These are phyloP conservation scores for Symbiotaphrina buchneri DNA, from an alignment of 495 filamentous ascomycete species.

Conservation along the genomic window DNA sequence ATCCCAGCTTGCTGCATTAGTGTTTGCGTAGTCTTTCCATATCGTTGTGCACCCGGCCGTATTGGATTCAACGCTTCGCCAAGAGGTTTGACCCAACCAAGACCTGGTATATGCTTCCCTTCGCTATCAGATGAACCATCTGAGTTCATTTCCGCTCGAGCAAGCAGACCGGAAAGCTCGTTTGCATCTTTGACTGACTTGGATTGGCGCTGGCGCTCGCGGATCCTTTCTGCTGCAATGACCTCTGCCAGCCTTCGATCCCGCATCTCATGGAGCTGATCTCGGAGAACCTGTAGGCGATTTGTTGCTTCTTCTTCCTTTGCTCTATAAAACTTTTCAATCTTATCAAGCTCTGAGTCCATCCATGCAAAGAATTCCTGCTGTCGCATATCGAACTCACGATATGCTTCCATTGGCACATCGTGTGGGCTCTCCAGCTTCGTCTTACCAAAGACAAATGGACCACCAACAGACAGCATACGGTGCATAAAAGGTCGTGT, in stretches of 20 bases:
- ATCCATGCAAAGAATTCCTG: conserved; percentile 63
- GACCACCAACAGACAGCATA: conserved; percentile 16
- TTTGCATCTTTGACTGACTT: conserved; percentile 1
- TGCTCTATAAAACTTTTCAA: conserved; percentile 61
- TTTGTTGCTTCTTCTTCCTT: conserved; percentile 63
- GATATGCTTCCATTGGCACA: conserved; percentile 19
- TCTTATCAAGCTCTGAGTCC: conserved; percentile 60
- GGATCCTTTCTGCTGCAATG: conserved; percentile 14
- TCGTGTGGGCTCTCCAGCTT: too few species aligned
- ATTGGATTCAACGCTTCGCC: conserved; percentile 12
- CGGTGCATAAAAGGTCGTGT: conserved; percentile 13
- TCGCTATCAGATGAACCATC: neutral
- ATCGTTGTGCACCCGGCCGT: too few species aligned
- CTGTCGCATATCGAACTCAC: conserved; percentile 29
- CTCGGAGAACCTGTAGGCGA: conserved; percentile 42
- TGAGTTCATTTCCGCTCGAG: neutral
- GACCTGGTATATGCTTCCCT: neutral
- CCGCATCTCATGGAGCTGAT: conserved; percentile 75
- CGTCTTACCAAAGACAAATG: too few species aligned
- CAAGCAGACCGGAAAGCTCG: neutral
- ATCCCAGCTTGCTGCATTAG: too few species aligned
- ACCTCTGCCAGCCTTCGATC: conserved; percentile 55
- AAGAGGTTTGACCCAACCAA: conserved; percentile 13
- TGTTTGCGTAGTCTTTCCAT: too few species aligned
- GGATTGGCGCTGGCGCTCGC: conserved; percentile 10